phyloP scores from a whole-genome alignment of 192 early-diverging fungal species.

The Umbelopsis vinacea region DNA sequence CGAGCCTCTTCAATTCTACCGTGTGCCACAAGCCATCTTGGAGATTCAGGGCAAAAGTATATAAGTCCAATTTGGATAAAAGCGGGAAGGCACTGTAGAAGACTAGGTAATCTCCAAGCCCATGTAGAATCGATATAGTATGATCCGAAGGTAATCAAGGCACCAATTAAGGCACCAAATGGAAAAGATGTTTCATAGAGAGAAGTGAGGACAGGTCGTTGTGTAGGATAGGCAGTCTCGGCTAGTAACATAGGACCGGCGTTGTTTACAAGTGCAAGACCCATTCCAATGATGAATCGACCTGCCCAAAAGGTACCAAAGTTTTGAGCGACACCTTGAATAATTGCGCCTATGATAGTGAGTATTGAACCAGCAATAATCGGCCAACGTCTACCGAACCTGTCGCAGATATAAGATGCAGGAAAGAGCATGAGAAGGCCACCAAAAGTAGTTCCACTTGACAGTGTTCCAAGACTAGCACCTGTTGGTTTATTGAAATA shows the following conservation, averaged over 20 bases:
- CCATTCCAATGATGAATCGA: constrained; percentile 23
- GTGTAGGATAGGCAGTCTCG: constrained; percentile 27
- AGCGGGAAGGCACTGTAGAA: constrained; percentile 10
- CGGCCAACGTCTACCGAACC: constrained; percentile 24
- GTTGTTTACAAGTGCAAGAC: background rate
- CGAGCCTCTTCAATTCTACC: constrained; percentile 14
- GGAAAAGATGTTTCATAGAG: constrained; percentile 17
- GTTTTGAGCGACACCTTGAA: constrained; percentile 23
- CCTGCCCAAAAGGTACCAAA: constrained; percentile 20
- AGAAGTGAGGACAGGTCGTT: constrained; percentile 6
- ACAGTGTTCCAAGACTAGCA: constrained; percentile 16
- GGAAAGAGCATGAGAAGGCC: background rate
- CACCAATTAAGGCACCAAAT: constrained; percentile 21
- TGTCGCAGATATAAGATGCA: background rate
- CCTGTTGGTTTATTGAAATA: constrained; percentile 21
- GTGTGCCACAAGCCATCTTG: constrained; percentile 5
- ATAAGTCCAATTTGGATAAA: constrained; percentile 8
- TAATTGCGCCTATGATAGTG: constrained; percentile 17
- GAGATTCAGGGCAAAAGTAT: constrained; percentile 17
- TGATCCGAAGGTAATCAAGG: constrained; percentile 20
- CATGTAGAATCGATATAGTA: constrained; percentile 16
- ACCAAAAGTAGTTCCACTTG: constrained; percentile 23
- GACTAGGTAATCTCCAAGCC: constrained; percentile 28
- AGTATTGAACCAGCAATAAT: constrained; percentile 16
- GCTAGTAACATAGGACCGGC: constrained; percentile 4